Evolutionary conservation across 177 flowering plant genomes (phyloP).

Genomic region (Tripterygium wilfordii): DNA sequence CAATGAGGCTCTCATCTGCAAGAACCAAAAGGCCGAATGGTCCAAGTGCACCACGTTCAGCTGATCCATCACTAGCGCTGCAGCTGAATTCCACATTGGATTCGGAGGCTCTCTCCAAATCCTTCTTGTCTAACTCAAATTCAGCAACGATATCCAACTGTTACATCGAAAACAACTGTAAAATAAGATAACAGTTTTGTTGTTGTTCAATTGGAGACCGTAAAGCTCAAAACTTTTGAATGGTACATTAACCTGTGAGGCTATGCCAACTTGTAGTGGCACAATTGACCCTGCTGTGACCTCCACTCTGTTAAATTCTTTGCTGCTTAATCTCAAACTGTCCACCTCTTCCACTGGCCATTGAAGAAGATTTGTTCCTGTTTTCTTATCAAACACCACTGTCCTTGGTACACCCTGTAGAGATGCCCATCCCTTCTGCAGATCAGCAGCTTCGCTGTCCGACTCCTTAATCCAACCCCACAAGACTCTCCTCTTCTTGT

Average conservation of each 20-base stretch:
- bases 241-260: constrained; percentile 50
- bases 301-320: constrained; percentile 30
- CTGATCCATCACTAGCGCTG: constrained; percentile 47
- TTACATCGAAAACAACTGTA: background rate
- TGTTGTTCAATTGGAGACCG: no score
- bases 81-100: constrained; percentile 48
- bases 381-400: constrained; percentile 49
- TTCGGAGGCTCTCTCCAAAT: constrained; percentile 23
- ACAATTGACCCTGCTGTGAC: constrained; percentile 56
- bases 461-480: constrained; percentile 91
- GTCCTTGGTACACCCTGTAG: constrained; percentile 75
- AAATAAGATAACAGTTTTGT: background rate
- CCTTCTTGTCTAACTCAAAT: constrained; percentile 40
- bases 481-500: constrained; percentile 59
- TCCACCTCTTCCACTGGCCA: constrained; percentile 90
- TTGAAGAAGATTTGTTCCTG: constrained; percentile 56
- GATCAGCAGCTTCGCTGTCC: constrained; percentile 64
- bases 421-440: constrained; percentile 78
- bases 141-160: constrained; percentile 65
- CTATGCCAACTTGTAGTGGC: constrained; percentile 47
- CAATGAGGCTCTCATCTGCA: constrained; percentile 41
- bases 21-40: constrained; percentile 75
- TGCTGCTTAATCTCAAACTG: constrained; percentile 42
- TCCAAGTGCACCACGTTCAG: constrained; percentile 52
- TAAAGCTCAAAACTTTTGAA: no score